Evolutionary conservation across 2,329 filamentous ascomycete species (phyloP).

Genomic region (Epichloe elymi): DNA sequence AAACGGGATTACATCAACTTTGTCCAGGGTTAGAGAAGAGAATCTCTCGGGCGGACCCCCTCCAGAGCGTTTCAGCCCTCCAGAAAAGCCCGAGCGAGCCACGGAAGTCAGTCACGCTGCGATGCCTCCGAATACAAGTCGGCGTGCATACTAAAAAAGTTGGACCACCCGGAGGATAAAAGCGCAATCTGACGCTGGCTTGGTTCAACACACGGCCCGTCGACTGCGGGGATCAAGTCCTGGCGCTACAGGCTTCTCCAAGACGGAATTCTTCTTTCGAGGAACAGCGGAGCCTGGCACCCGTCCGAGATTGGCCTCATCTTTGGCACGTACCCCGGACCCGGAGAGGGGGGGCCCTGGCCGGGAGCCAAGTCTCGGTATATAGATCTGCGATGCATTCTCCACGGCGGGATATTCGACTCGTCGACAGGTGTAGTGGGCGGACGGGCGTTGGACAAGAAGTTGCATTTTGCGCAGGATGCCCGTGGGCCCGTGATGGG

Average conservation of each 20-base stretch:
- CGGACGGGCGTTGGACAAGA: background rate
- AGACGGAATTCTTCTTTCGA: background rate
- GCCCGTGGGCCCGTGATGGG: no score
- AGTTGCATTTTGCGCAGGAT: background rate
- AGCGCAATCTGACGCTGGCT: background rate
- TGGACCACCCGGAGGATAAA: background rate
- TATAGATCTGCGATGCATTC: no score
- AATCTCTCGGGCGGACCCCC: no score
- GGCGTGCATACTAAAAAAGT: slow-evolving; percentile 1
- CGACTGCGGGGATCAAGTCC: background rate
- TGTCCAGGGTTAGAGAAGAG: no score
- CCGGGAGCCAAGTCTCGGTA: no score
- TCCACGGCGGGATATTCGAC: no score
- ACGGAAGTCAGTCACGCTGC: background rate
- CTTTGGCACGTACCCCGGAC: slow-evolving; percentile 2
- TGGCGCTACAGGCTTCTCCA: slow-evolving; percentile 3
- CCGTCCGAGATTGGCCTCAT: slow-evolving; percentile 2
- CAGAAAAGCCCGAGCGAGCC: background rate
- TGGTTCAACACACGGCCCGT: slow-evolving; percentile 1
- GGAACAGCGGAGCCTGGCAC: slow-evolving; percentile 1
- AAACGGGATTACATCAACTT: no score
- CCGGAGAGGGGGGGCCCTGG: background rate
- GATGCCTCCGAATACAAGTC: background rate
- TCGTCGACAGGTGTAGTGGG: no score
- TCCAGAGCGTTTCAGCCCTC: no score